phyloP scores from a whole-genome alignment of 257 asterid genomes.

The Primulina eburnea region DNA sequence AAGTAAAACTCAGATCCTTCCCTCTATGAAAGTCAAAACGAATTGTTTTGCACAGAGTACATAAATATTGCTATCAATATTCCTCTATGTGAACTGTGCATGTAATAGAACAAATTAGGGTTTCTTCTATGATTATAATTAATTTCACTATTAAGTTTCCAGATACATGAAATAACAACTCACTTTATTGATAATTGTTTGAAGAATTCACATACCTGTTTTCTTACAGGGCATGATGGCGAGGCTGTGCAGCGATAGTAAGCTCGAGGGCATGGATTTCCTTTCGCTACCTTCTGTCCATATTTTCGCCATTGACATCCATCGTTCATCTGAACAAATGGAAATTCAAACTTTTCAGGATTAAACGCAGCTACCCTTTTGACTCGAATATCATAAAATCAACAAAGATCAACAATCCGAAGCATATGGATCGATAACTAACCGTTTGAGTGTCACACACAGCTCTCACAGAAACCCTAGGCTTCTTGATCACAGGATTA shows the following conservation, averaged over 20 bases:
- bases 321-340: constrained; percentile 39
- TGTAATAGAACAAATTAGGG: no score
- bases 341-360: background rate
- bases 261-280: constrained; percentile 62
- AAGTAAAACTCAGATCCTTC: no score
- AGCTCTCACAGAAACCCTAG: constrained; percentile 56
- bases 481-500: constrained; percentile 37
- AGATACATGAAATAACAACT: background rate
- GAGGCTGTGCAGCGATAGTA: constrained; percentile 57
- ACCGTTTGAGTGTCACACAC: constrained; percentile 52
- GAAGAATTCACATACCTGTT: constrained; percentile 34
- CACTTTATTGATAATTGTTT: background rate
- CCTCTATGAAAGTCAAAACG: no score
- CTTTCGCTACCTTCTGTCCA: constrained; percentile 54
- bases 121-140: no score
- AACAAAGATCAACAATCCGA: background rate
- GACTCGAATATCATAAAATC: background rate
- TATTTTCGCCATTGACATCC: constrained; percentile 69
- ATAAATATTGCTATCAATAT: no score
- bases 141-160: background rate
- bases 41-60: no score
- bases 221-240: constrained; percentile 46
- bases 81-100: no score
- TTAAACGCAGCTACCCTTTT: background rate
- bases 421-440: background rate